Evolutionary conservation across 192 early-diverging fungal genomes (phyloP).

Genomic region (Umbelopsis vinacea): DNA sequence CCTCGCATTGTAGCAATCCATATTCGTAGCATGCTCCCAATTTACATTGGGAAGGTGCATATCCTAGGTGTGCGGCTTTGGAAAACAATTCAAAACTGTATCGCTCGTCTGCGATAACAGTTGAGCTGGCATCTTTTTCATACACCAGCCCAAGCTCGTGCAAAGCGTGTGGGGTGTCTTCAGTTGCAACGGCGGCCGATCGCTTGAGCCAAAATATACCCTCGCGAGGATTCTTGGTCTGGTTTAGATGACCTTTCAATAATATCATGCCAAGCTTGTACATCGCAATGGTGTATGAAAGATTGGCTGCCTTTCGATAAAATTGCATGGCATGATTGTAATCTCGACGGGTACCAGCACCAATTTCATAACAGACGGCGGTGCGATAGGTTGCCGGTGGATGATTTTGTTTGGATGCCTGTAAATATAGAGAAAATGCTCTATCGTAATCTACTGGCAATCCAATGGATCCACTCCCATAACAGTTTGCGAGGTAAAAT

Average conservation of each 20-base stretch:
- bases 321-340: slow-evolving; percentile 84
- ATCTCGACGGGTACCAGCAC: slow-evolving; percentile 91
- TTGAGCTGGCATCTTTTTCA: slow-evolving; percentile 73
- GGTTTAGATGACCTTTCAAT: slow-evolving; percentile 82
- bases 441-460: slow-evolving; percentile 83
- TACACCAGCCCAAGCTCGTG: slow-evolving; percentile 92
- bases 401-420: slow-evolving; percentile 93
- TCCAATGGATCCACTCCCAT: slow-evolving; percentile 84
- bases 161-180: slow-evolving; percentile 89
- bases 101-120: slow-evolving; percentile 77
- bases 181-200: slow-evolving; percentile 85
- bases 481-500: slow-evolving; percentile 91
- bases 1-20: slow-evolving; percentile 81
- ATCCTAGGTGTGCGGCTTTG: slow-evolving; percentile 92
- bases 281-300: slow-evolving; percentile 93
- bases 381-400: slow-evolving; percentile 90
- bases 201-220: slow-evolving; percentile 95
- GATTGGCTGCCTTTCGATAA: slow-evolving; percentile 89
- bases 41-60: slow-evolving; percentile 90
- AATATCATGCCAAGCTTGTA: slow-evolving; percentile 95
- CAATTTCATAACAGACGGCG: slow-evolving; percentile 96
- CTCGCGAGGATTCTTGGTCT: slow-evolving; percentile 81
- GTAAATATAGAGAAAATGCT: slow-evolving; percentile 90
- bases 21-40: slow-evolving; percentile 95
- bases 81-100: slow-evolving; percentile 92